Base-by-base conservation (phyloP, 164 flowering plant genomes). In the Nymphaea thermarum region DNA sequence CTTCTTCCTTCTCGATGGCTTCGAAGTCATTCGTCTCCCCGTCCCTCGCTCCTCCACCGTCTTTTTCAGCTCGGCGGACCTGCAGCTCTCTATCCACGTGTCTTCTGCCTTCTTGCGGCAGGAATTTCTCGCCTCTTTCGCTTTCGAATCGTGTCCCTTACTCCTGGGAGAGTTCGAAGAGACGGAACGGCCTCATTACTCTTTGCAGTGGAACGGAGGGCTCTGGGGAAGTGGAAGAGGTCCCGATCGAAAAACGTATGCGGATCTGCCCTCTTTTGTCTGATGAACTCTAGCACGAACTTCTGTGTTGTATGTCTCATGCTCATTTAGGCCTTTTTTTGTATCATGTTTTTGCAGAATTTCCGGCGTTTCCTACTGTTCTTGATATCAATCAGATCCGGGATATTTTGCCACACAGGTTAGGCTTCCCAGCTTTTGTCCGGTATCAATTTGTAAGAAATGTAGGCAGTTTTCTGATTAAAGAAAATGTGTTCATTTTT, bases 381-480 rank as follows among this genome's bases (percentile, higher is more conserved):
- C 75, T 91, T 81, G 97, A 87, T 63, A 84, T 94, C 59, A 88
- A 89, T 64, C 85, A 88, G 74, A 87, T 94, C 73, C 87, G 96
- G 3, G 87, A 88, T 18, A 87, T 90, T 69, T 79, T 94, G 79
- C 97, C 98, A 4, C 96, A 88, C 74, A 75, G 98, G 98, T 93
- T 17, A 71, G 81, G 63, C 2, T 10, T 73, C n/a, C 55, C 36
- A 25, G 36, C 36, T 25, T 25, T 25, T 25, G 36, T 25, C 36
- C 36, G 36, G 36, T 25, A 25, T 25, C 36, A 25, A 25, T 25
- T 25, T 25, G 36, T 25, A 25, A 0, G 36, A 25, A 25, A 25
- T 0, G 36, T 25, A 25, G 36, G 36, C 36, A 25, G 36, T 25
- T 25, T 25, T 25, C 1, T 1, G 36, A 25, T 25, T 25, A 25